These are phyloP conservation scores for Pycnococcus provasolii DNA, from an alignment of 139 green algal species.

Conservation along the genomic window DNA sequence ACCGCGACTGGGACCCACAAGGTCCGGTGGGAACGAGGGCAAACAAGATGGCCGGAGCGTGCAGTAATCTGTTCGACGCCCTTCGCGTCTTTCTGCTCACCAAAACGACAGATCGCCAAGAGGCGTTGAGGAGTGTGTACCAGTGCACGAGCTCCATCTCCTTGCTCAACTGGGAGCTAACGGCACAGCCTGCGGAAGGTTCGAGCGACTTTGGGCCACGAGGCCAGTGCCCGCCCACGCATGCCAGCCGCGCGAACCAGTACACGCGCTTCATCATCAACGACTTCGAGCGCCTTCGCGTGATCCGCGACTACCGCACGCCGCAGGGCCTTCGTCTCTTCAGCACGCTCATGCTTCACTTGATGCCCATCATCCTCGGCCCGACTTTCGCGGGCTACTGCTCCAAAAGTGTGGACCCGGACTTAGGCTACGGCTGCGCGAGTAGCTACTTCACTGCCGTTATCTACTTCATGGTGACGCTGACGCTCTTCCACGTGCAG, in stretches of 20 bases:
- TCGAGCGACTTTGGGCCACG: no score
- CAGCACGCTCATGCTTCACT: not conserved
- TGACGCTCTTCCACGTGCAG: conserved; percentile 1
- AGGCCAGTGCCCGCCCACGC: not conserved
- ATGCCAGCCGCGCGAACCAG: not conserved
- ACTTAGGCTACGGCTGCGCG: not conserved
- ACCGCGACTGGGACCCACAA: no score
- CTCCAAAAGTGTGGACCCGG: not conserved
- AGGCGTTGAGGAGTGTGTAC: no score
- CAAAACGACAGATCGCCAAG: no score
- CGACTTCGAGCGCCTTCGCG: not conserved
- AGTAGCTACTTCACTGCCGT: not conserved
- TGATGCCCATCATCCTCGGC: not conserved
- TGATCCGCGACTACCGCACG: conserved; percentile 2
- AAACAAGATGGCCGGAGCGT: no score
- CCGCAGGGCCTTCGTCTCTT: not conserved
- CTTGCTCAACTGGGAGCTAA: no score
- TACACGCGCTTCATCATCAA: not conserved
- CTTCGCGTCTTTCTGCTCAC: no score
- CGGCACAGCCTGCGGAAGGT: no score
- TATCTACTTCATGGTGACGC: not conserved
- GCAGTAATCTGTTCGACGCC: no score
- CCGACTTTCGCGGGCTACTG: not conserved
- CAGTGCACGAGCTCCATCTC: no score
- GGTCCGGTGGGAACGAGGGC: no score